Conservation (phyloP, 1,284 basidiomycete species). For the Marasmius fiardii region DNA sequence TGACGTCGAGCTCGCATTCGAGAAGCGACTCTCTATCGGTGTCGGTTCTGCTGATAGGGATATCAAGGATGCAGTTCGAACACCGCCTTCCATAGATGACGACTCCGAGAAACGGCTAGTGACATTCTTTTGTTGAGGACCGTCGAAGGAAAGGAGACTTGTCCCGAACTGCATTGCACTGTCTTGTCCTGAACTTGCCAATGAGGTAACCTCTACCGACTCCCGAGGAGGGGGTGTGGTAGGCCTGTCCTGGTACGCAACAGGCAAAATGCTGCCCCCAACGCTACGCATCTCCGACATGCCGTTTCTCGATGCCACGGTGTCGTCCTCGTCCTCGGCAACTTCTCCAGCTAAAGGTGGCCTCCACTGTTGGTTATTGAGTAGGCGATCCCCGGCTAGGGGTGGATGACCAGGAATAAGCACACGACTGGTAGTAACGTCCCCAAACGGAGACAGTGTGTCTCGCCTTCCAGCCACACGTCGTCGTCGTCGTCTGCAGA, state of each 20-base stretch:
- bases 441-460: not conserved
- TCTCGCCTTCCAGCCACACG: not conserved
- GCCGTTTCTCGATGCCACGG: not conserved
- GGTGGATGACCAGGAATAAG: slow-evolving; percentile 8
- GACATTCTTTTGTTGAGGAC: not conserved
- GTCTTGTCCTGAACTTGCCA: not conserved
- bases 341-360: slow-evolving; percentile 2
- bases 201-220: not conserved
- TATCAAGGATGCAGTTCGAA: not conserved
- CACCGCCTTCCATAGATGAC: not conserved
- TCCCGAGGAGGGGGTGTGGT: not conserved
- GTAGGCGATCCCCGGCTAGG: not conserved
- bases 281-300: not conserved
- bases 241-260: not conserved
- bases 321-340: slow-evolving; percentile 5
- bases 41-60: slow-evolving; percentile 1
- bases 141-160: not conserved
- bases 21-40: not conserved
- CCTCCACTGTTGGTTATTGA: slow-evolving; percentile 3
- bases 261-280: not conserved
- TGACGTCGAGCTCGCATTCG: not conserved
- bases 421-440: slow-evolving; percentile 5
- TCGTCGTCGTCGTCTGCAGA: slow-evolving; percentile 2
- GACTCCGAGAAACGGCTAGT: not conserved
- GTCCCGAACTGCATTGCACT: not conserved